These are phyloP conservation scores for Adansonia rubrostipa DNA, from an alignment of 441 rosid species.

Conservation along the genomic window DNA sequence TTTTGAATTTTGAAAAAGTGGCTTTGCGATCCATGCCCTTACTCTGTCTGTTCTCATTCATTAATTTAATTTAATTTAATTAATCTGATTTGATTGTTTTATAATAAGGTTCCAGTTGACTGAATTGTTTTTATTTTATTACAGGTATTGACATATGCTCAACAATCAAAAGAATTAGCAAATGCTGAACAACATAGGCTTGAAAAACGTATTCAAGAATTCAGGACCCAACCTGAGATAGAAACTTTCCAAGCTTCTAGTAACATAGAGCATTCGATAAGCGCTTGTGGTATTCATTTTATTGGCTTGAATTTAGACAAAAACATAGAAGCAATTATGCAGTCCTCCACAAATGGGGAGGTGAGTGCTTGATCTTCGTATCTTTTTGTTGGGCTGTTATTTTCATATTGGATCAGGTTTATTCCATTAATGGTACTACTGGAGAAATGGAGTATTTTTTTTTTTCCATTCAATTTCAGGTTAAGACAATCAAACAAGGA, in stretches of 20 bases:
- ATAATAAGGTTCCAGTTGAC: background rate
- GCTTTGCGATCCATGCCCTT: too few species aligned
- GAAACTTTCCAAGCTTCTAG: constrained; percentile 55
- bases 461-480: constrained; percentile 38
- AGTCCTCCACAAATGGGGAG: constrained; percentile 62
- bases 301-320: constrained; percentile 54
- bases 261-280: constrained; percentile 46
- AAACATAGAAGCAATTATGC: constrained; percentile 59
- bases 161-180: constrained; percentile 85
- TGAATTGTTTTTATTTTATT: constrained; percentile 18
- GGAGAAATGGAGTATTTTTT: constrained; percentile 8
- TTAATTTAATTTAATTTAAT: background rate
- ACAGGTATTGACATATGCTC: constrained; percentile 86
- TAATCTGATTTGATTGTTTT: background rate
- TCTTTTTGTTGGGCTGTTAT: constrained; percentile 17
- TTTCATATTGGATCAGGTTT: constrained; percentile 29
- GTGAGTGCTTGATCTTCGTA: constrained; percentile 44
- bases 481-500: constrained; percentile 78
- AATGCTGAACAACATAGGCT: constrained; percentile 77
- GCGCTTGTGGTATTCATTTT: constrained; percentile 46
- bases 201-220: constrained; percentile 91
- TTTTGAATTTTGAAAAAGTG: background rate
- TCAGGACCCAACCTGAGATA: constrained; percentile 82
- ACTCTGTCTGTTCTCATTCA: background rate
- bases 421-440: constrained; percentile 6